phyloP scores from a whole-genome alignment of 2,329 filamentous ascomycete genomes.

The Botryotinia convoluta region DNA sequence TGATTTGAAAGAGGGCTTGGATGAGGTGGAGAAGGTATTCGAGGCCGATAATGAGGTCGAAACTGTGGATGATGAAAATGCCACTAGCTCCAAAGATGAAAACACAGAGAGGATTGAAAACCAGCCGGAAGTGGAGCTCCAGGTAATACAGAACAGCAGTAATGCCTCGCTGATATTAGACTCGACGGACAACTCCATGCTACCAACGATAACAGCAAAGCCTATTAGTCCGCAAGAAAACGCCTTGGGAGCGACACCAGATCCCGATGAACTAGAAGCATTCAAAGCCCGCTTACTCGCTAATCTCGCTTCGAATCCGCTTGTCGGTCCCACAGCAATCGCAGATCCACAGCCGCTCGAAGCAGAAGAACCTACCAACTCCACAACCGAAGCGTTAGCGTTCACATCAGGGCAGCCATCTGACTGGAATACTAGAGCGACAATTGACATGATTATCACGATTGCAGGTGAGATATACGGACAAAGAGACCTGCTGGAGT shows the following conservation, averaged over 20 bases:
- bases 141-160: neutral
- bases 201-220: neutral
- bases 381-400: neutral
- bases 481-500: conserved; percentile 79
- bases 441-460: conserved; percentile 88
- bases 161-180: neutral
- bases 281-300: conserved; percentile 7
- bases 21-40: conserved; percentile 48
- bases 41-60: conserved; percentile 45
- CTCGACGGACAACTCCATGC: neutral
- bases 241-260: neutral
- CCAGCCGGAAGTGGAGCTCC: neutral
- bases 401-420: conserved; percentile 21
- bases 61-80: conserved; percentile 37
- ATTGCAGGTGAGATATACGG: conserved; percentile 86
- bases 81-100: conserved; percentile 22
- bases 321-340: neutral
- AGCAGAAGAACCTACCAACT: neutral
- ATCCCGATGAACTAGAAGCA: neutral
- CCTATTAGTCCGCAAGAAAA: neutral
- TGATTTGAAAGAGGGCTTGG: conserved; percentile 42
- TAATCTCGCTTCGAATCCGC: neutral
- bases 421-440: conserved; percentile 52
- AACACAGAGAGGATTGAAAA: neutral
- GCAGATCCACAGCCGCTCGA: neutral